Conservation (phyloP, 164 flowering plant genomes). For the Piper betle region DNA sequence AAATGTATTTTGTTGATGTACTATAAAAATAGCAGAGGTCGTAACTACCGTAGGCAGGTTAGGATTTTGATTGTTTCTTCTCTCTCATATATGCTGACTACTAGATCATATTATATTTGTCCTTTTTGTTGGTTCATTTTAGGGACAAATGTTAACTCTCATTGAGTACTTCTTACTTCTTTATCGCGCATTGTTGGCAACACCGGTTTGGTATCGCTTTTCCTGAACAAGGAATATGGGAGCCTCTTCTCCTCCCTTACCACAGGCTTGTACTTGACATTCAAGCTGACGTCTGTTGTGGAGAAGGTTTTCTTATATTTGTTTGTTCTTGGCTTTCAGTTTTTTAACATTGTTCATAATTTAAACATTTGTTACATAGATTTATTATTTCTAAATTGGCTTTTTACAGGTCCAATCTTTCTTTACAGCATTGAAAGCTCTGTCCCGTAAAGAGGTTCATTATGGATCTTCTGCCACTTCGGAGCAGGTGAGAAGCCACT, state of each 20-base stretch:
- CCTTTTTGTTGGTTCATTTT: slow-evolving; percentile 4
- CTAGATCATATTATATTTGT: neutral
- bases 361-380: neutral
- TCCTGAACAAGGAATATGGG: slow-evolving; percentile 96
- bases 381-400: neutral
- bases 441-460: slow-evolving; percentile 88
- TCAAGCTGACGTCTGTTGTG: slow-evolving; percentile 92
- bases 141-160: slow-evolving; percentile 97
- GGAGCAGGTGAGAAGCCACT: slow-evolving; percentile 61
- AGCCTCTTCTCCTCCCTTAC: slow-evolving; percentile 97
- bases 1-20: slow-evolving; percentile 73
- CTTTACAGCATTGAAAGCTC: slow-evolving; percentile 70
- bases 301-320: slow-evolving; percentile 60
- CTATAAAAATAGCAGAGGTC: slow-evolving; percentile 84
- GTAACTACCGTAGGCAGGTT: slow-evolving; percentile 91
- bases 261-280: slow-evolving; percentile 90
- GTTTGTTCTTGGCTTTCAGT: neutral
- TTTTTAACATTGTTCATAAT: neutral
- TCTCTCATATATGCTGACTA: neutral
- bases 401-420: slow-evolving; percentile 69
- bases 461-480: slow-evolving; percentile 93
- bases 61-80: neutral
- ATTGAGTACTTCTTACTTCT: slow-evolving; percentile 83
- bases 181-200: slow-evolving; percentile 87
- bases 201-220: slow-evolving; percentile 99